Evolutionary conservation across 306 rosid species (phyloP).

Genomic region (Acmispon strigosus): DNA sequence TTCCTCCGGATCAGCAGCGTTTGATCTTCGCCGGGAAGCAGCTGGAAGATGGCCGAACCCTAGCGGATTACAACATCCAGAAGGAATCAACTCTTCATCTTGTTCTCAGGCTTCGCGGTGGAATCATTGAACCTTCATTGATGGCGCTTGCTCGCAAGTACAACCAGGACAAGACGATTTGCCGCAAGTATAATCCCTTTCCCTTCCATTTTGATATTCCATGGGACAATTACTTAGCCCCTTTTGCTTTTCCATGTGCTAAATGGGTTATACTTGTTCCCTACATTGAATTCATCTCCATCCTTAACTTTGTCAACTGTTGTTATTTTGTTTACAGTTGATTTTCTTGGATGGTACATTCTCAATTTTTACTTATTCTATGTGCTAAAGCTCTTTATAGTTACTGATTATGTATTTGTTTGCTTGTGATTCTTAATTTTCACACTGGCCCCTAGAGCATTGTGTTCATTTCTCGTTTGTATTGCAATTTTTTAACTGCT

Average conservation of each 20-base stretch:
- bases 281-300: constrained; percentile 37
- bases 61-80: constrained; percentile 79
- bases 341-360: constrained; percentile 44
- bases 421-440: too few species aligned
- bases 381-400: background rate
- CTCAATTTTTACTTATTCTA: background rate
- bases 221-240: constrained; percentile 43
- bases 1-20: constrained; percentile 89
- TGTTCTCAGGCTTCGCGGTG: constrained; percentile 81
- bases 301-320: constrained; percentile 59
- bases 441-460: too few species aligned
- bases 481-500: background rate
- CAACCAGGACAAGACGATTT: constrained; percentile 76
- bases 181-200: constrained; percentile 54
- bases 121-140: constrained; percentile 73
- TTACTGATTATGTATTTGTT: background rate
- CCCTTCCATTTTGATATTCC: background rate
- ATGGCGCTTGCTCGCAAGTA: constrained; percentile 93
- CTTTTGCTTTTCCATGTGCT: constrained; percentile 7
- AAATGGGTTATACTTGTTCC: constrained; percentile 38
- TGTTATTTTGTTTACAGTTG: constrained; percentile 30
- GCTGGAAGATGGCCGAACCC: constrained; percentile 74
- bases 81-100: constrained; percentile 83
- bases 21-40: constrained; percentile 79
- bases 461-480: too few species aligned